phyloP scores from a whole-genome alignment of 2,329 filamentous ascomycete species.

The Cladosporium oxysporum region DNA sequence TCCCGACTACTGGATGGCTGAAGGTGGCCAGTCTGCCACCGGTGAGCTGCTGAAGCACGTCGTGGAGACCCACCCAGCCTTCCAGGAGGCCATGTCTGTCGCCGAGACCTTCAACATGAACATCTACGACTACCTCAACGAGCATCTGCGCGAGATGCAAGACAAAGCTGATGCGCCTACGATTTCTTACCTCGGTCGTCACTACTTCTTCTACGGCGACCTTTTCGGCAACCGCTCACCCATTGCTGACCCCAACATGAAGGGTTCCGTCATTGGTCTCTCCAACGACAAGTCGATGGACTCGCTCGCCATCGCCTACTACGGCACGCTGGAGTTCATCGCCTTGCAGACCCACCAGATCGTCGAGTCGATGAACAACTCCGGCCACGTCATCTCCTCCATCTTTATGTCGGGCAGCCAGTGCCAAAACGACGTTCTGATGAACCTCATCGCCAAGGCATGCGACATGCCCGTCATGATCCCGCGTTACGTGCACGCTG shows the following conservation, averaged over 20 bases:
- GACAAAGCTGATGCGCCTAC: constrained; percentile 69
- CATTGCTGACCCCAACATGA: constrained; percentile 90
- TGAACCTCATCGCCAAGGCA: constrained; percentile 85
- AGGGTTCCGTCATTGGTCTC: constrained; percentile 82
- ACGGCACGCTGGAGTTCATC: constrained; percentile 96
- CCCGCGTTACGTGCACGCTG: constrained; percentile 89
- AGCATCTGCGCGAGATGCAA: constrained; percentile 76
- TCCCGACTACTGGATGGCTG: constrained; percentile 92
- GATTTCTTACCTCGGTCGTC: constrained; percentile 81
- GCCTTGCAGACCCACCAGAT: constrained; percentile 96
- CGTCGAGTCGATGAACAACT: constrained; percentile 86
- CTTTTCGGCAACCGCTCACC: constrained; percentile 96
- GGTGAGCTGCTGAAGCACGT: constrained; percentile 93
- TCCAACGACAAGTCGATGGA: constrained; percentile 84
- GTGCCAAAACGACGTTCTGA: constrained; percentile 91
- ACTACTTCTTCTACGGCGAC: constrained; percentile 99
- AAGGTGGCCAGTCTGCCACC: constrained; percentile 94
- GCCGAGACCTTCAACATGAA: constrained; percentile 82
- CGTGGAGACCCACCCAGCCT: constrained; percentile 91
- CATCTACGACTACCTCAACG: constrained; percentile 94
- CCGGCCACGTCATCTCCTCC: constrained; percentile 82
- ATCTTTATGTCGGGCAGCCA: constrained; percentile 99
- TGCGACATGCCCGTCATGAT: constrained; percentile 93
- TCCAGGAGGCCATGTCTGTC: constrained; percentile 74
- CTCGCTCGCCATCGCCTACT: constrained; percentile 88